phyloP scores from a whole-genome alignment of 2,329 filamentous ascomycete species.

The Simplicillium sp. region DNA sequence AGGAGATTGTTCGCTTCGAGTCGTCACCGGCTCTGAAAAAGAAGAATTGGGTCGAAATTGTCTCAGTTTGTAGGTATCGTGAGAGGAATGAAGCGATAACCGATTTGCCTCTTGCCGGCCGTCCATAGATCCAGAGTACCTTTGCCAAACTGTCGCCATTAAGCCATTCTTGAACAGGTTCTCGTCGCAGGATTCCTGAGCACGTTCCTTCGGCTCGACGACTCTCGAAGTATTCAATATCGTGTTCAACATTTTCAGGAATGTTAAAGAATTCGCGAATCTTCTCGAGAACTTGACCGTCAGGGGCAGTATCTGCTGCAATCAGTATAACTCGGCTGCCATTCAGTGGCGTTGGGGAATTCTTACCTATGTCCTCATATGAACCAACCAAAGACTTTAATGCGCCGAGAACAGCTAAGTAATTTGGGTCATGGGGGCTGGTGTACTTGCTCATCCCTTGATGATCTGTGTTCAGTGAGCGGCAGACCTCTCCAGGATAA shows the following conservation, averaged over 20 bases:
- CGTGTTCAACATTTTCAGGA: conserved; percentile 2
- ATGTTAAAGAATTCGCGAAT: conserved; percentile 14
- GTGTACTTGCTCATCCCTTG: conserved; percentile 30
- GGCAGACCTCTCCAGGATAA: conserved; percentile 27
- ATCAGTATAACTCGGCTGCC: too few relatives aligned
- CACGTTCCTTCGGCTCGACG: conserved; percentile 14
- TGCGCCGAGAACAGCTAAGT: too few relatives aligned
- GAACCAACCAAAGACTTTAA: too few relatives aligned
- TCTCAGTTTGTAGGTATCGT: conserved; percentile 11
- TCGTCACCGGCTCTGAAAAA: too few relatives aligned
- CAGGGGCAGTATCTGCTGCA: too few relatives aligned
- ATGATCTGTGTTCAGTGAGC: conserved; percentile 29
- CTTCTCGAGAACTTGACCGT: conserved; percentile 8
- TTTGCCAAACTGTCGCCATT: conserved; percentile 1
- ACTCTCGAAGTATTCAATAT: too few relatives aligned
- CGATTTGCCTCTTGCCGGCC: conserved; percentile 24
- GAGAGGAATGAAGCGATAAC: conserved; percentile 21
- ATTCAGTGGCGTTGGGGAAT: too few relatives aligned
- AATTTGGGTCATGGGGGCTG: conserved; percentile 6
- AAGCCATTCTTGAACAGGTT: too few relatives aligned
- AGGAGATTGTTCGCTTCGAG: conserved; percentile 9
- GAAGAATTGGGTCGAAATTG: too few relatives aligned
- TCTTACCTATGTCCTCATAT: too few relatives aligned
- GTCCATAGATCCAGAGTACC: conserved; percentile 21
- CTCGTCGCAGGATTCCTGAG: conserved; percentile 16